These are phyloP conservation scores for Skeletonema grethae DNA, from an alignment of 108 stramenopile genomes.

Conservation along the genomic window DNA sequence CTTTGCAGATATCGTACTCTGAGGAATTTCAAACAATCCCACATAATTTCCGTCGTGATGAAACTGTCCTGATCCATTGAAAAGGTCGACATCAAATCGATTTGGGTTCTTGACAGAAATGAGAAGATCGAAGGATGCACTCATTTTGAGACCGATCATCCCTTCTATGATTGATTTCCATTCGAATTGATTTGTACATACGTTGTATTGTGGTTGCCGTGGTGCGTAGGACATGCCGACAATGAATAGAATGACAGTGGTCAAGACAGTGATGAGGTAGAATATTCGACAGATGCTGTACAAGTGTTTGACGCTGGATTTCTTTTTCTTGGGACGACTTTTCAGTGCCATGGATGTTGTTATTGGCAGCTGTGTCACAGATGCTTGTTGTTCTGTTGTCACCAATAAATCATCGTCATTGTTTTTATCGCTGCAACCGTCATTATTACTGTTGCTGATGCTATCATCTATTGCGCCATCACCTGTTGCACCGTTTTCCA, in stretches of 20 bases:
- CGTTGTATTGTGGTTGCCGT: slow-evolving; percentile 70
- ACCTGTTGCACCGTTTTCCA: slow-evolving; percentile 17
- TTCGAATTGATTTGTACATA: slow-evolving; percentile 81
- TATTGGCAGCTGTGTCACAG: slow-evolving; percentile 21
- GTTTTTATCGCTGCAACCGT: background rate
- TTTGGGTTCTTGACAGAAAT: slow-evolving; percentile 80
- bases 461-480: slow-evolving; percentile 18
- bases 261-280: slow-evolving; percentile 50
- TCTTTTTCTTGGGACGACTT: slow-evolving; percentile 16
- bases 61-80: slow-evolving; percentile 67
- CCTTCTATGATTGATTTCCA: slow-evolving; percentile 79
- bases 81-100: slow-evolving; percentile 66
- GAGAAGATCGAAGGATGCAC: slow-evolving; percentile 81
- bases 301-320: slow-evolving; percentile 23
- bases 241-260: slow-evolving; percentile 37
- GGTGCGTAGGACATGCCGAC: slow-evolving; percentile 64
- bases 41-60: slow-evolving; percentile 64
- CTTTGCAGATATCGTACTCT: slow-evolving; percentile 50
- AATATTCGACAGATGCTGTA: slow-evolving; percentile 48
- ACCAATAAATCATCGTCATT: slow-evolving; percentile 7
- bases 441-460: slow-evolving; percentile 11
- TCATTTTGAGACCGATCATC: slow-evolving; percentile 65
- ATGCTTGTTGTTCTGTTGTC: slow-evolving; percentile 8
- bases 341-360: slow-evolving; percentile 14
- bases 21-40: slow-evolving; percentile 77